Evolutionary conservation across 208 protist genomes (phyloP), one percentile per base, ranked within the genome.

Genomic region (Paratrypanosoma confusum): DNA sequence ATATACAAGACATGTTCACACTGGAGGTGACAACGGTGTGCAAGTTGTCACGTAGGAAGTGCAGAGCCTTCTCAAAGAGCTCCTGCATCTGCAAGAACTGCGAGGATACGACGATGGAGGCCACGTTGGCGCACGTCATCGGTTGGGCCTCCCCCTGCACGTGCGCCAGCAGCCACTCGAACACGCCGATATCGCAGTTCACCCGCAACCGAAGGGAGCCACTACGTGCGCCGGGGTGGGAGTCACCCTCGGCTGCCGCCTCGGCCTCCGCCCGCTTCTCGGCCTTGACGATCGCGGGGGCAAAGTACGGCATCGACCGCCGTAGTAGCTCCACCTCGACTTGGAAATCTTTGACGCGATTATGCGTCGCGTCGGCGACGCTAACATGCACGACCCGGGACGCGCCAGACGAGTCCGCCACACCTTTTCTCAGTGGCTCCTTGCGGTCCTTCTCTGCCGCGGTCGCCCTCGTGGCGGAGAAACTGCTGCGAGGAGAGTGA

Each of bases 141-240:
- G 41, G 34, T n/a, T 50, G 18, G 14, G 69, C 57, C 3, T 56
- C 71, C 21, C 34, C 39, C 25, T 71, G 25, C 1, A 84, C 32
- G 59, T 75, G 80, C 18, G 56, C 27, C 35, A 89, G 49, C n/a
- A 89, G 51, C 74, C 80, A 89, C 10, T 66, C 44, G 44, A 89
- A 89, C 7, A 76, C 71, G 32, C 29, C 29, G 35, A 81, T 46
- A 8, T 83, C 71, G 43, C 80, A 89, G 39, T 75, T 81, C 5
- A 76, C 80, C 28, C 65, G 65, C 0, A 88, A 47, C 17, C 59
- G 57, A 31, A 88, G 39, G 37, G 6, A 26, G 11, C 10, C 17
- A 31, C 26, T 28, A 34, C 27, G 51, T 52, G 13, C 23, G 18
- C n/a, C n/a, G n/a, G n/a, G n/a, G n/a, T n/a, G n/a, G n/a, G n/a